Evolutionary conservation across 768 basidiomycete species (phyloP), one percentile per base, ranked within the genome.

Genomic region (Hypholoma sublateritium): DNA sequence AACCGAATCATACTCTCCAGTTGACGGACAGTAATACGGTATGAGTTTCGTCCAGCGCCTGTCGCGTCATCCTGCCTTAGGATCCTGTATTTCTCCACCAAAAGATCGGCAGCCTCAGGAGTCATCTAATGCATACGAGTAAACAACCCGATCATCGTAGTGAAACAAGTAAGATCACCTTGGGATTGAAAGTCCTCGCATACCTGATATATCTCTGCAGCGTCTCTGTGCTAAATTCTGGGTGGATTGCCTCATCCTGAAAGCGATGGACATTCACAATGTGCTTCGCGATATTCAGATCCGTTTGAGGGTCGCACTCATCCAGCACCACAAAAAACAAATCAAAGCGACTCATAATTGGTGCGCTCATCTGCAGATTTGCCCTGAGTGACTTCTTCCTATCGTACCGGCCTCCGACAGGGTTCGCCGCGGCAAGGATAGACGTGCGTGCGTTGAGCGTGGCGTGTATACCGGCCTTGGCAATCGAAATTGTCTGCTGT

Each of bases 311-410:
- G 69, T 98, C 88, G 72, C 95, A 98, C 67, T 99, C 95, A 65
- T 99, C 97, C 50, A 99, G 80, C 11, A 99, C 94, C 53, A 99
- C 93, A 69, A 98, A 99, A 79, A 98, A 98, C 62, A 99, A 69
- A 71, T 99, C 97, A 63, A 93, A 99, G 58, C 97, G 87, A 73
- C 93, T 95, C 96, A 99, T 98, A 73, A 99, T 98, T 1, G 97
- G 97, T 0, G 95, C 90, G 51, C 89, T 94, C 97, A 99, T 98
- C 58, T 91, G 92, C 34, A 99, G 86, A 71, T 99, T 99, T 3
- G 90, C 90, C 19, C 94, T 78, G 13, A 99, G 77, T 3, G 87
- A 86, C 74, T 90, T 93, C 77, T 96, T 98, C 59, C 94, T 82
- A 70, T 99, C 96, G 65, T 99, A 99, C 57, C 97, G 80, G 12